These are phyloP conservation scores for Collybia nuda DNA, from an alignment of 768 basidiomycete species.

Conservation along the genomic window DNA sequence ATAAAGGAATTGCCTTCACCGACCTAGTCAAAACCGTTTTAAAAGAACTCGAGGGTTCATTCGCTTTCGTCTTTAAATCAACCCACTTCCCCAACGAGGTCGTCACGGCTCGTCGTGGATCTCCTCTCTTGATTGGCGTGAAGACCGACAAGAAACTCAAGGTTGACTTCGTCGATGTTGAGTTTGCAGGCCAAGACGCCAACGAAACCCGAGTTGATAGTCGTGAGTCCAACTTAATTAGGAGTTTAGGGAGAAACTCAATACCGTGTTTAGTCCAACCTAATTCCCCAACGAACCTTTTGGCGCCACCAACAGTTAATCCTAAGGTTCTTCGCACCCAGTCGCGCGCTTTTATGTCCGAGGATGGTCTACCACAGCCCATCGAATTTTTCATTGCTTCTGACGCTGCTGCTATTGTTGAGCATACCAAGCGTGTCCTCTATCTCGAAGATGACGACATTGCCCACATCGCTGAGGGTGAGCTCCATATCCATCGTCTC, in stretches of 20 bases:
- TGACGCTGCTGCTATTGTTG: conserved; percentile 93
- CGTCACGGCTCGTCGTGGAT: conserved; percentile 95
- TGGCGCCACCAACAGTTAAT: conserved; percentile 63
- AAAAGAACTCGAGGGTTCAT: conserved; percentile 98
- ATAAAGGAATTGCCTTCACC: conserved; percentile 85
- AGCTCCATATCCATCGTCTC: conserved; percentile 98
- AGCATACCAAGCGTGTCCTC: conserved; percentile 98
- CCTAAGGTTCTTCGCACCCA: conserved; percentile 90
- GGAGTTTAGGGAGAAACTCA: conserved; percentile 4
- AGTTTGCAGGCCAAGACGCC: conserved; percentile 77
- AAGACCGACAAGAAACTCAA: conserved; percentile 99
- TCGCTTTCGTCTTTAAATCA: conserved; percentile 99
- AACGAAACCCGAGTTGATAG: conserved; percentile 37
- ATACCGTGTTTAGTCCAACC: conserved; percentile 35
- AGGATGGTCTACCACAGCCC: conserved; percentile 97
- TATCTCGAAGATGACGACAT: conserved; percentile 99
- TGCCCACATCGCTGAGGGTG: conserved; percentile 94
- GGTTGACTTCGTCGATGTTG: conserved; percentile 99
- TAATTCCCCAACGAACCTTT: conserved; percentile 53
- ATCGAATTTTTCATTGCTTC: conserved; percentile 99
- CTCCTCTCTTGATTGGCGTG: conserved; percentile 94
- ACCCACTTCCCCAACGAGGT: conserved; percentile 93
- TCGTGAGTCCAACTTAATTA: conserved; percentile 30
- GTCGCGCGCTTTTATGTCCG: conserved; percentile 97
- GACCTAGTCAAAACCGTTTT: conserved; percentile 92